These are phyloP conservation scores for Ceratocystis cubensis DNA, from an alignment of 2,329 filamentous ascomycete species.

Conservation along the genomic window DNA sequence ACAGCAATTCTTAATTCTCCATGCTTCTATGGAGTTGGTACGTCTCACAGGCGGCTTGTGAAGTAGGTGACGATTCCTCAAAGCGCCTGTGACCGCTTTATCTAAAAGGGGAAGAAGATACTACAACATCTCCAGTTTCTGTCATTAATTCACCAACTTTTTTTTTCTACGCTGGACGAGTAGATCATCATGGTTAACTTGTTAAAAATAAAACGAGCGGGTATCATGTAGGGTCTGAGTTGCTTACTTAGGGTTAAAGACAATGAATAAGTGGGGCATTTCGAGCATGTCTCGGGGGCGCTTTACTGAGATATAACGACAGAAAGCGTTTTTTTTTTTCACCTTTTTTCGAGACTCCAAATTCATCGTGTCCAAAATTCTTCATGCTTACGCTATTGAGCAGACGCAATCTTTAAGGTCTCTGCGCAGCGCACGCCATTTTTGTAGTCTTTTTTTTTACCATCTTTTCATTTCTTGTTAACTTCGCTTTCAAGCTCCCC, in stretches of 20 bases:
- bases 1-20: background rate
- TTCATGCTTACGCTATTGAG: background rate
- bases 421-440: background rate
- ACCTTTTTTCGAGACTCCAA: background rate
- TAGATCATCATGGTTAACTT: too few species aligned
- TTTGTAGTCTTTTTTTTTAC: constrained; percentile 5
- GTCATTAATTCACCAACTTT: too few species aligned
- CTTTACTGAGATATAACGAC: background rate
- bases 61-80: background rate
- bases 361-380: background rate
- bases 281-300: background rate
- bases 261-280: background rate
- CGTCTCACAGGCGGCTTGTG: background rate
- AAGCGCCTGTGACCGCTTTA: background rate
- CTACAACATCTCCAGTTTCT: background rate
- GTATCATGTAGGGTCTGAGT: background rate
- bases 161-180: too few species aligned
- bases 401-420: background rate
- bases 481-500: background rate
- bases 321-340: background rate
- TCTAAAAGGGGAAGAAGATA: background rate
- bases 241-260: background rate
- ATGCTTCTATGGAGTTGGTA: background rate
- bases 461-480: background rate
- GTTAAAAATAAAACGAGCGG: background rate